phyloP scores from a whole-genome alignment of 768 basidiomycete genomes.

The Tricholoma bakamatsutake region DNA sequence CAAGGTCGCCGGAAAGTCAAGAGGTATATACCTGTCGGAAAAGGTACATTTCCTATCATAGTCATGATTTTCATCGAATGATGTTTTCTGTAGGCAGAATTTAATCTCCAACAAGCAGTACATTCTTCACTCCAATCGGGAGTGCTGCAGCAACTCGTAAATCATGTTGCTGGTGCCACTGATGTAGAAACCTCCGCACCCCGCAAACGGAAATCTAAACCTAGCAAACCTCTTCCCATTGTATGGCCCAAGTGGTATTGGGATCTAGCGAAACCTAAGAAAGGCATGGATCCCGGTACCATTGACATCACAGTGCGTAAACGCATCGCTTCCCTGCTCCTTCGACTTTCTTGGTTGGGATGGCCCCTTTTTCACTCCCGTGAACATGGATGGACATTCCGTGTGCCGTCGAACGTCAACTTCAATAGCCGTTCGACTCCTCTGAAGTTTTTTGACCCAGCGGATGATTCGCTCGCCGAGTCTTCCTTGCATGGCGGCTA shows the following conservation, averaged over 20 bases:
- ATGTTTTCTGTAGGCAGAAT: background rate
- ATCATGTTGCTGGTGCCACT: background rate
- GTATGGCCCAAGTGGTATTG: conserved; percentile 98
- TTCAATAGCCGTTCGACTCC: conserved; percentile 41
- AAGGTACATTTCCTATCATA: conserved; percentile 9
- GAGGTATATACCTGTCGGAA: conserved; percentile 44
- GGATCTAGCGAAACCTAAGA: conserved; percentile 77
- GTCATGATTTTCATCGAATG: background rate
- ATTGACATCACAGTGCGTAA: conserved; percentile 84
- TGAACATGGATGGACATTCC: conserved; percentile 89
- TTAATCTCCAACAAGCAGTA: background rate
- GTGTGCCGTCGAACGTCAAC: conserved; percentile 49
- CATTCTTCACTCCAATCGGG: background rate
- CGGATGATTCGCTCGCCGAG: conserved; percentile 54
- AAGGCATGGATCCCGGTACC: conserved; percentile 57
- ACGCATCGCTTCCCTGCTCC: conserved; percentile 75
- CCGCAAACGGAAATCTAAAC: conserved; percentile 23
- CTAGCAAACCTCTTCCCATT: conserved; percentile 39
- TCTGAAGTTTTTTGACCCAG: conserved; percentile 55
- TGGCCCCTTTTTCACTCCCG: conserved; percentile 83
- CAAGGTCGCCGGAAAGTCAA: conserved; percentile 66
- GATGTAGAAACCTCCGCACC: conserved; percentile 4
- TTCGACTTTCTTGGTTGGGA: conserved; percentile 83
- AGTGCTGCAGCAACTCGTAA: conserved; percentile 43
- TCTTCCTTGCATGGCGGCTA: conserved; percentile 41